phyloP scores from a whole-genome alignment of 345 rosid genomes.

The Turritis glabra region DNA sequence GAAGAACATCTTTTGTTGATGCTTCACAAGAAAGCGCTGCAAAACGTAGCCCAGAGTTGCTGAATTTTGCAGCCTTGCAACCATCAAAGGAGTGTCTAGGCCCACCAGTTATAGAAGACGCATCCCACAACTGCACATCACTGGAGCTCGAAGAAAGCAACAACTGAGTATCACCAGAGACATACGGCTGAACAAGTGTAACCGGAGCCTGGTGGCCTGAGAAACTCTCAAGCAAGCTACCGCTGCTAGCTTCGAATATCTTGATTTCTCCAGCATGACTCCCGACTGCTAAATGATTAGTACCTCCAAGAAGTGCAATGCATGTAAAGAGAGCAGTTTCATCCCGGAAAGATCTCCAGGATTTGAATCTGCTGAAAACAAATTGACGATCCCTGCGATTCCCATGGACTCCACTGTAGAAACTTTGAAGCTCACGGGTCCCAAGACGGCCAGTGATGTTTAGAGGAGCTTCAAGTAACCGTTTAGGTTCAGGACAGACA shows the following conservation, averaged over 20 bases:
- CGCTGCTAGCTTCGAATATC: slow-evolving; percentile 69
- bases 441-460: slow-evolving; percentile 90
- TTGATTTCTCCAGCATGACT: slow-evolving; percentile 85
- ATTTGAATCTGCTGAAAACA: slow-evolving; percentile 91
- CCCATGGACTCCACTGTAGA: slow-evolving; percentile 88
- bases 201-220: slow-evolving; percentile 78
- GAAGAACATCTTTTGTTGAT: slow-evolving; percentile 69
- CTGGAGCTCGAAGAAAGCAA: slow-evolving; percentile 84
- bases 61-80: slow-evolving; percentile 88
- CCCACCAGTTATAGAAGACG: slow-evolving; percentile 64
- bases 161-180: slow-evolving; percentile 62
- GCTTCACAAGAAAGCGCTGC: slow-evolving; percentile 69
- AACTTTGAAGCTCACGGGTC: slow-evolving; percentile 73
- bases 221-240: slow-evolving; percentile 68
- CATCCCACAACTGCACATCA: slow-evolving; percentile 93
- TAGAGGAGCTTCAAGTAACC: slow-evolving; percentile 85
- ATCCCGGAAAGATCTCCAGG: slow-evolving; percentile 95
- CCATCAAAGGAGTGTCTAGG: slow-evolving; percentile 75
- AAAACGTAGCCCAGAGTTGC: slow-evolving; percentile 73
- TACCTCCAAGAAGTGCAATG: slow-evolving; percentile 73
- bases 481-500: slow-evolving; percentile 94
- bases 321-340: slow-evolving; percentile 86
- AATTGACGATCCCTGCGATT: slow-evolving; percentile 94
- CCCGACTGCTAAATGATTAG: slow-evolving; percentile 84
- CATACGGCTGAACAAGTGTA: slow-evolving; percentile 68